Evolutionary conservation across 148 eudicot genomes (phyloP).

Genomic region (Nepenthes gracilis): DNA sequence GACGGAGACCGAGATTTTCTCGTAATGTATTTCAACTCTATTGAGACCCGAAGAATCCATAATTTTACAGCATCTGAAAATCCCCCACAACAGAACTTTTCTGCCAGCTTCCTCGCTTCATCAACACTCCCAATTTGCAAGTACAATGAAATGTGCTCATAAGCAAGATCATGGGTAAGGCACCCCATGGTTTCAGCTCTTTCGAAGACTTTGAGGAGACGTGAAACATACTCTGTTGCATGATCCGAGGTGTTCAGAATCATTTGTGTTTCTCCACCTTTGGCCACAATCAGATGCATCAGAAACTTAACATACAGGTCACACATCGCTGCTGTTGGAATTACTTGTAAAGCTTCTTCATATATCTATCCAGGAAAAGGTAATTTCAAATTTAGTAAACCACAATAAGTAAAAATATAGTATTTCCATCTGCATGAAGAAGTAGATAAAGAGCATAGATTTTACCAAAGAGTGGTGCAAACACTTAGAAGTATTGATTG

Average conservation of each 20-base stretch:
- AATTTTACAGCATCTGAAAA: constrained; percentile 39
- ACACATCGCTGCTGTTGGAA: constrained; percentile 48
- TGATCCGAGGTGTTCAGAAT: constrained; percentile 8
- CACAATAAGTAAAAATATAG: no score
- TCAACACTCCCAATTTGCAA: constrained; percentile 36
- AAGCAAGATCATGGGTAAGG: constrained; percentile 64
- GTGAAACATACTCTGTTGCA: constrained; percentile 28
- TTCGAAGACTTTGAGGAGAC: constrained; percentile 33
- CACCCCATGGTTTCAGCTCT: constrained; percentile 57
- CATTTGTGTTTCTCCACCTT: constrained; percentile 18
- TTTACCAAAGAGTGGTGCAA: no score
- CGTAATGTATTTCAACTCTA: constrained; percentile 35
- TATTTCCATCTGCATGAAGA: no score
- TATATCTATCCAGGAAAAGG: constrained; percentile 33
- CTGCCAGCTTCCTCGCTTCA: constrained; percentile 55
- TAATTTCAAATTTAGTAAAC: no score
- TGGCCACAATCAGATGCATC: constrained; percentile 21
- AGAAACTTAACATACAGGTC: constrained; percentile 51
- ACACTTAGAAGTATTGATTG: no score
- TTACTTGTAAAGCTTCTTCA: constrained; percentile 47
- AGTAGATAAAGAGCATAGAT: no score
- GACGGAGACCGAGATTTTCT: constrained; percentile 16
- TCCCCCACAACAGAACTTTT: constrained; percentile 46
- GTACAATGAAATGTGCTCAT: constrained; percentile 39
- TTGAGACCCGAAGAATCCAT: constrained; percentile 60